Base-by-base conservation (phyloP, 179 eudicot genomes). In the Actinidia arguta region DNA sequence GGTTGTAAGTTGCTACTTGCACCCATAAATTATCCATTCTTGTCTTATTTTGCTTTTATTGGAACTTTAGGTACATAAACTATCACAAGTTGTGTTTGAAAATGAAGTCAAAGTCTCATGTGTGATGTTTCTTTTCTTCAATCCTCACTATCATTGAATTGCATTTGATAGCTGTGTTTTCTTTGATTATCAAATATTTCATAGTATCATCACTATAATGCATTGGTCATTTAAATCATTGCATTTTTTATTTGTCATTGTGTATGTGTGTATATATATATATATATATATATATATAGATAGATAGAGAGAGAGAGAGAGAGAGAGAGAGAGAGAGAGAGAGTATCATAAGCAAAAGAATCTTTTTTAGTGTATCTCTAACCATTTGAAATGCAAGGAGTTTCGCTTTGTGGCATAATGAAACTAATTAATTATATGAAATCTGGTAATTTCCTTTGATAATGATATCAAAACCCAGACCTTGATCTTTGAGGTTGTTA, bases 1-100 rank as follows among this genome's bases (percentile, higher is more conserved):
- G 71, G 47, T 68, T 0, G 2, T 18, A 36, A 64, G 27, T 79
- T 79, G 67, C 72, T n/a, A n/a, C 75, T 73, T 80, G 27, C 80
- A 16, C 83, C 85, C 1, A 25, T 66, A 59, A 59, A 12, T 62
- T 36, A 18, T 62, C 25, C 11, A 24, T 8, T 62, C 4, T 62
- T n/a, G n/a, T n/a, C n/a, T n/a, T n/a, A n/a, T n/a, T 62, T 24
- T 62, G 7, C 25, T 62, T 36, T 9, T 4, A 62, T 27, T 64
- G n/a, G n/a, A 64, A 64, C 24, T 24, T 27, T 46, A 31, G 46
- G 44, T 5, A 27, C 71, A 36, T 16, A 20, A 36, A 67, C 7
- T 31, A 36, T 67, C 71, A 36, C 42, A 64, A 64, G 69, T 67
- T 5, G 72, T 67, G 72, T 67, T 13, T 66, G 9, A 62, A 16